Evolutionary conservation across 106 monocot genomes (phyloP).

Genomic region (Dendrobium catenatum): DNA sequence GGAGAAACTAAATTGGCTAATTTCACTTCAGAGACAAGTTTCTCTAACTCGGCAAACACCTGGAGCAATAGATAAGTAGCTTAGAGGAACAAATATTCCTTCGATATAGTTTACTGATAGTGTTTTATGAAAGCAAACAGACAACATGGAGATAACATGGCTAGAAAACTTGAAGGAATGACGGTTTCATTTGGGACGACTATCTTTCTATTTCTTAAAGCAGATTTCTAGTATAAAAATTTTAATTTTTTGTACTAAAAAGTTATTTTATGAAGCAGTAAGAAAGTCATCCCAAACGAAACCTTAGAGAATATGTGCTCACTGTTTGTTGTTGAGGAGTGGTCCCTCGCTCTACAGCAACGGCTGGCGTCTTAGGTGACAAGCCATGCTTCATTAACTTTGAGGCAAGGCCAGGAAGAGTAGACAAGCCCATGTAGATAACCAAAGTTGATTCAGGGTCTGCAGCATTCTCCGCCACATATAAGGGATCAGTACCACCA

Average conservation of each 20-base stretch:
- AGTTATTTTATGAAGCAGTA: too few relatives aligned
- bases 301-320: neutral
- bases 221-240: too few relatives aligned
- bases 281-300: too few relatives aligned
- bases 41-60: conserved; percentile 70
- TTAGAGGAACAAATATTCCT: neutral
- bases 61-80: conserved; percentile 12
- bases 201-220: too few relatives aligned
- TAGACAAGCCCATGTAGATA: conserved; percentile 94
- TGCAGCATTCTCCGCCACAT: conserved; percentile 71
- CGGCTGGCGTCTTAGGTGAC: conserved; percentile 65
- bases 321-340: conserved; percentile 89
- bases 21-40: conserved; percentile 66
- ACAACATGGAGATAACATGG: neutral
- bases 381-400: conserved; percentile 71
- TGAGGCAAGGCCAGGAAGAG: conserved; percentile 59
- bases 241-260: too few relatives aligned
- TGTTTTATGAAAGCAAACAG: neutral
- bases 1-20: conserved; percentile 64
- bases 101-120: neutral
- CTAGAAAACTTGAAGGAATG: neutral
- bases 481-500: conserved; percentile 82
- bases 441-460: conserved; percentile 87
- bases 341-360: conserved; percentile 91
- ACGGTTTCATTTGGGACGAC: too few relatives aligned